Conservation (phyloP, 2,329 filamentous ascomycete genomes). For the Epicoccum nigrum region DNA sequence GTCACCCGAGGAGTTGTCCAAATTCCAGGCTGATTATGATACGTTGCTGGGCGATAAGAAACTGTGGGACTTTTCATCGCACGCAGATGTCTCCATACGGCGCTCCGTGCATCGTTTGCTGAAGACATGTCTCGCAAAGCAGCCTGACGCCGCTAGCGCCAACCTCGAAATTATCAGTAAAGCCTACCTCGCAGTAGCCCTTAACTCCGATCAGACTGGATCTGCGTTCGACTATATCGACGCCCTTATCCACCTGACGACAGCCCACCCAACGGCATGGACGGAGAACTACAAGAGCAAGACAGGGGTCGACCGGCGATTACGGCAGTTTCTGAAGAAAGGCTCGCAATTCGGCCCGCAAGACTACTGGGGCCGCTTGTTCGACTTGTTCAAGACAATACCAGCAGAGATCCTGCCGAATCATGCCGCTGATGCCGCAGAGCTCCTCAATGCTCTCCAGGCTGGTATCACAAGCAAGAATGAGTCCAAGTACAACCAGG, state of each 20-base stretch:
- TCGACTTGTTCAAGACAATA: constrained; percentile 63
- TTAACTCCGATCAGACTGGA: constrained; percentile 73
- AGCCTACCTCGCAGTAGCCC: constrained; percentile 74
- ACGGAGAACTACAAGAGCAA: constrained; percentile 66
- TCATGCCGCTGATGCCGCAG: constrained; percentile 60
- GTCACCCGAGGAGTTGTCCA: constrained; percentile 60
- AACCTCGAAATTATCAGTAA: constrained; percentile 65
- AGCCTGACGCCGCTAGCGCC: constrained; percentile 47
- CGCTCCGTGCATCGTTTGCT: constrained; percentile 64
- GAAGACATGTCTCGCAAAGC: constrained; percentile 57
- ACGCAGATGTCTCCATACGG: constrained; percentile 64
- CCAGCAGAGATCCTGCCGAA: constrained; percentile 63
- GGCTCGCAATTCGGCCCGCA: constrained; percentile 80
- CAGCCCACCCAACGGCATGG: constrained; percentile 73
- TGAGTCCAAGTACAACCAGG: constrained; percentile 72
- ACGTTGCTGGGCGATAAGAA: constrained; percentile 67
- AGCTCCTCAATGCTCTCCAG: constrained; percentile 71
- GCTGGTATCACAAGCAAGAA: constrained; percentile 75
- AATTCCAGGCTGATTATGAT: constrained; percentile 67
- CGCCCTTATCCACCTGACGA: constrained; percentile 70
- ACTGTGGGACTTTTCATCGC: constrained; percentile 64
- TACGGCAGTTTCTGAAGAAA: constrained; percentile 77
- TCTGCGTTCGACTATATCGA: constrained; percentile 75
- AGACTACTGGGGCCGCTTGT: constrained; percentile 75
- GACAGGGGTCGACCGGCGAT: constrained; percentile 60